A percentile compares a stretch with the other conserved stretches of the same genome.
phyloP scores from a whole-genome alignment of 805 yeast genomes.

The Candida methanosorbosa region DNA sequence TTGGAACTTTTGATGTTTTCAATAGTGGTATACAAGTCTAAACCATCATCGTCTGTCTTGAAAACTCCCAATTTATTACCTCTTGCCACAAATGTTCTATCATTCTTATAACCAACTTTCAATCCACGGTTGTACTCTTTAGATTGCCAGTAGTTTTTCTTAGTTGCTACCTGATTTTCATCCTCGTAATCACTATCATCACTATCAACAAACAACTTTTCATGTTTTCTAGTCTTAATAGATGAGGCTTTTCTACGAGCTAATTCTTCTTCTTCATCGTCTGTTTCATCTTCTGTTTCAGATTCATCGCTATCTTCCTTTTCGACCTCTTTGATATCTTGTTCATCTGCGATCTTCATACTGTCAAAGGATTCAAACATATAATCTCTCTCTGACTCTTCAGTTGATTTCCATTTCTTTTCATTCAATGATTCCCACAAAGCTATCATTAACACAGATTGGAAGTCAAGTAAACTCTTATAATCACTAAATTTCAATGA shows the following conservation, averaged over 20 bases:
- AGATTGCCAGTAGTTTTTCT: slow-evolving; percentile 9
- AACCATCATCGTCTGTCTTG: slow-evolving; percentile 40
- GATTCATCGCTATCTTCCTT: slow-evolving; percentile 22
- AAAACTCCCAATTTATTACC: slow-evolving; percentile 79
- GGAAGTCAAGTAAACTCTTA: slow-evolving; percentile 39
- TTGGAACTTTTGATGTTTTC: slow-evolving; percentile 42
- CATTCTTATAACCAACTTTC: slow-evolving; percentile 61
- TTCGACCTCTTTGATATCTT: slow-evolving; percentile 21
- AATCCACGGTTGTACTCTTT: slow-evolving; percentile 51
- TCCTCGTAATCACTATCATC: slow-evolving; percentile 32
- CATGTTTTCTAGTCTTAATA: not conserved
- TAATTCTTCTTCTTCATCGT: slow-evolving; percentile 18
- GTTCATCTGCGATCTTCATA: slow-evolving; percentile 18
- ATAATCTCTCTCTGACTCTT: slow-evolving; percentile 43
- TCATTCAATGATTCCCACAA: slow-evolving; percentile 56
- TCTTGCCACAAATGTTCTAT: slow-evolving; percentile 71
- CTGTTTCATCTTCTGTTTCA: slow-evolving; percentile 25
- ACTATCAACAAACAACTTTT: slow-evolving; percentile 20
- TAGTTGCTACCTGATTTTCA: slow-evolving; percentile 13
- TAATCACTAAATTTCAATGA: slow-evolving; percentile 43
- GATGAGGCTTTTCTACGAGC: slow-evolving; percentile 3
- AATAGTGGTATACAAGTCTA: slow-evolving; percentile 63
- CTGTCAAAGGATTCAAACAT: slow-evolving; percentile 43
- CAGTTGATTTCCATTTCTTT: slow-evolving; percentile 35
- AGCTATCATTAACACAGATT: slow-evolving; percentile 38